Base-by-base conservation (phyloP, 2,329 filamentous ascomycete genomes). In the Clonostachys solani region DNA sequence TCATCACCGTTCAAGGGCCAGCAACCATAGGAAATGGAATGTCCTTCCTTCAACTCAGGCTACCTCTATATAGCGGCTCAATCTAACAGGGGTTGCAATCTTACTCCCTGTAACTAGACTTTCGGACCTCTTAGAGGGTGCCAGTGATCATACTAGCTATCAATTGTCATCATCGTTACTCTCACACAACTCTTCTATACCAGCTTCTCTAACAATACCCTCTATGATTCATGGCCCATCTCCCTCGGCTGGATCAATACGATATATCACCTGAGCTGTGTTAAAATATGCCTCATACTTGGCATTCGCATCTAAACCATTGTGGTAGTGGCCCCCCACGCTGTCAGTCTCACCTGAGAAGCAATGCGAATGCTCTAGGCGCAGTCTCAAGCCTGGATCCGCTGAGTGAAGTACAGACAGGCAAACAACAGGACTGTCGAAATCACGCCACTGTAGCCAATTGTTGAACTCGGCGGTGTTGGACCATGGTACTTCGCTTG, bases 241-340 rank as follows among this genome's bases (percentile, higher is more conserved):
- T 10, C 23, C 23, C 23, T 29, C 23, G 2, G 23, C 23, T 6
- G 23, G 47, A 15, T 72, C 69, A 43, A 73, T 58, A 3, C 68
- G 56, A 50, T 71, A 73, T 2, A 75, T 46, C 5, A 51, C 47
- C 19, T 67, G 60, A 5, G 69, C 71, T 8, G 65, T 60, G 49
- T 73, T 72, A 29, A 74, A 70, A 53, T 72, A 75, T 2, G 60
- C 71, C 49, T 73, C 69, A 51, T 75, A 75, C 47, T 73, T 68
- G 10, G 75, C 58, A 6, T 49, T 55, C 1, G 64, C 58, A 6
- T 49, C 55, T 1, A 65, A 42, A 54, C 69, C 71, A 49, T 60
- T 68, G 50, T 75, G 71, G 52, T 74, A 74, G 55, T 76, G 72
- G 0, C 72, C 73, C 4, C 72, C 72, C 12, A 58, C 55, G 12